Evolutionary conservation across 2,329 filamentous ascomycete species (phyloP).

Genomic region (Aspergillus uvarum): DNA sequence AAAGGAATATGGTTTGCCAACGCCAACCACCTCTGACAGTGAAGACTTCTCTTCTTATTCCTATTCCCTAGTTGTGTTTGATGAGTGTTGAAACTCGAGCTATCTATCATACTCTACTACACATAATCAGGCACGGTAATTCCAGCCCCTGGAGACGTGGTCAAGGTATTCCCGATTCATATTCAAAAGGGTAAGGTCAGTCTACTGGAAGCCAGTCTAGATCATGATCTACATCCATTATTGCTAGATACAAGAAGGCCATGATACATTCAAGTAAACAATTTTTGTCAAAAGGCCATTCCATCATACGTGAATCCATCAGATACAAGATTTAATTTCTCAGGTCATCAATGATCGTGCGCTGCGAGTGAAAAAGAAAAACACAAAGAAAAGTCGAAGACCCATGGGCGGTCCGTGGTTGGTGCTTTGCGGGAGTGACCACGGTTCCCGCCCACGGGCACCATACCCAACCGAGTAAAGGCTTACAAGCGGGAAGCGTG

Average conservation of each 20-base stretch:
- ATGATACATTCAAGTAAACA: slow-evolving; percentile 17
- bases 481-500: slow-evolving; percentile 69
- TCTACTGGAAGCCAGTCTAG: neutral
- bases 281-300: slow-evolving; percentile 17
- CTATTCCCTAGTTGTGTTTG: too few relatives aligned
- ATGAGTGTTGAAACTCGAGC: too few relatives aligned
- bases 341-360: slow-evolving; percentile 23
- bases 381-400: slow-evolving; percentile 2
- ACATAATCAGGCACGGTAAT: too few relatives aligned
- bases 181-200: neutral
- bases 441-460: neutral
- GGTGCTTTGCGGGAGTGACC: slow-evolving; percentile 1
- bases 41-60: too few relatives aligned
- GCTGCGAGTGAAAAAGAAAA: slow-evolving; percentile 8
- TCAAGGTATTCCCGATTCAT: too few relatives aligned
- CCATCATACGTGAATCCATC: slow-evolving; percentile 18
- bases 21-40: too few relatives aligned
- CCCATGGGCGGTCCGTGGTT: slow-evolving; percentile 2
- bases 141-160: too few relatives aligned
- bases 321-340: slow-evolving; percentile 18
- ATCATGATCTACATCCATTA: slow-evolving; percentile 20
- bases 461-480: slow-evolving; percentile 16
- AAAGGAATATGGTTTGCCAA: too few relatives aligned
- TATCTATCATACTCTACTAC: too few relatives aligned
- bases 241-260: slow-evolving; percentile 22